These are phyloP conservation scores for Saccharomycopsis hybrid DNA, from an alignment of 1,139 yeast species.

Conservation along the genomic window DNA sequence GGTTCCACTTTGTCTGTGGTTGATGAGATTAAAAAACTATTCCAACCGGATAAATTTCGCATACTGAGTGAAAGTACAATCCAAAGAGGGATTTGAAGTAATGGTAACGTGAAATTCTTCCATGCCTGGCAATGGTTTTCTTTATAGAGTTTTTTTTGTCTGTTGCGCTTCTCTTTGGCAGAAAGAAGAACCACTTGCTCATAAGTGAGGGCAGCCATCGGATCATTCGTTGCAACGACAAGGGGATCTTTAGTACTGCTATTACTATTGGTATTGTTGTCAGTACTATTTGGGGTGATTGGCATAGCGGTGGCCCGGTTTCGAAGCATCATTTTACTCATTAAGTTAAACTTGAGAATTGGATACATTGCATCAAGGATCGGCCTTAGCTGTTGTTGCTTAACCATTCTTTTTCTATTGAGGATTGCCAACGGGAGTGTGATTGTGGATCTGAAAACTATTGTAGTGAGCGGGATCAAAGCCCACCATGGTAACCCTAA, in stretches of 20 bases:
- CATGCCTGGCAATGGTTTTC: conserved; percentile 67
- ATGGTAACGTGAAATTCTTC: conserved; percentile 71
- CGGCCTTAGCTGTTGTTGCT: conserved; percentile 65
- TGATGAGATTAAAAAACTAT: conserved; percentile 31
- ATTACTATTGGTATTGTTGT: conserved; percentile 2
- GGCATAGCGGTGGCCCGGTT: conserved; percentile 16
- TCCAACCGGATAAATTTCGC: conserved; percentile 73
- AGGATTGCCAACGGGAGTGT: conserved; percentile 75
- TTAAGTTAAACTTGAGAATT: conserved; percentile 64
- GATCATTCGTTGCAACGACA: neutral
- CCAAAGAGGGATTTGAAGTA: conserved; percentile 88
- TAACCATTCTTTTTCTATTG: conserved; percentile 63
- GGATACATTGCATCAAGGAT: conserved; percentile 72
- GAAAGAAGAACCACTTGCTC: conserved; percentile 73
- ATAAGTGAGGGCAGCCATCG: conserved; percentile 45
- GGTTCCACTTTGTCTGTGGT: conserved; percentile 51
- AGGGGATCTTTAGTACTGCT: neutral
- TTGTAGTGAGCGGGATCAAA: conserved; percentile 67
- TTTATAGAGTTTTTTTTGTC: conserved; percentile 65
- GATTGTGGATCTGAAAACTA: conserved; percentile 54
- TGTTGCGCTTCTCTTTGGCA: conserved; percentile 67
- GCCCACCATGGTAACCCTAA: conserved; percentile 81
- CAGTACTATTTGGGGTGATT: too few species aligned
- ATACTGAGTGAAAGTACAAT: conserved; percentile 68
- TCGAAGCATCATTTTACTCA: conserved; percentile 31